These are phyloP conservation scores for Saccharomyces hybrid DNA, from an alignment of 1,139 yeast genomes.

Conservation along the genomic window DNA sequence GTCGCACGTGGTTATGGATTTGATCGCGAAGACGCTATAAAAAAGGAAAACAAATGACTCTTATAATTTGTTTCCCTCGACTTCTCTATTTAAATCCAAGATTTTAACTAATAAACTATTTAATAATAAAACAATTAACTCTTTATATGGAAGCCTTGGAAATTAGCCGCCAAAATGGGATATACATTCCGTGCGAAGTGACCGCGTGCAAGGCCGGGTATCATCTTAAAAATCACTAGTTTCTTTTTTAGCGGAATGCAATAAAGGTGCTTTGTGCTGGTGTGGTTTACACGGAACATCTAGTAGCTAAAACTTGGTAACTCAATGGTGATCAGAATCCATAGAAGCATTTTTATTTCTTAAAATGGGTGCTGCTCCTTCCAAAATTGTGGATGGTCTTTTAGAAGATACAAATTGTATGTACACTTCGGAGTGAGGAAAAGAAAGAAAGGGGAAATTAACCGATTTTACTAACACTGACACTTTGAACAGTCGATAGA, in stretches of 20 bases:
- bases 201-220: neutral
- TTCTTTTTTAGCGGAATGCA: neutral
- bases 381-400: conserved; percentile 57
- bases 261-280: neutral
- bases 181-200: neutral
- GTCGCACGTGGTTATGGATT: conserved; percentile 73
- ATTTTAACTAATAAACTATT: neutral
- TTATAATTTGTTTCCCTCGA: neutral
- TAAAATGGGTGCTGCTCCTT: conserved; percentile 61
- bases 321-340: neutral
- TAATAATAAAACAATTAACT: neutral
- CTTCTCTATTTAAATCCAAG: neutral
- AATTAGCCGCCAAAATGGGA: neutral
- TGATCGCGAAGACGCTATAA: conserved; percentile 17
- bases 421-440: conserved; percentile 14
- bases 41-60: neutral
- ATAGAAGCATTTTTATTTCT: neutral
- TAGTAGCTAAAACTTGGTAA: neutral
- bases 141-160: neutral
- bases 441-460: neutral
- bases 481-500: conserved; percentile 45
- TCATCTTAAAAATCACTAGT: neutral
- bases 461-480: neutral
- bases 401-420: conserved; percentile 68
- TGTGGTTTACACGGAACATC: neutral